Conservation (phyloP, 2,329 filamentous ascomycete species). For the Aspergillus sp. region DNA sequence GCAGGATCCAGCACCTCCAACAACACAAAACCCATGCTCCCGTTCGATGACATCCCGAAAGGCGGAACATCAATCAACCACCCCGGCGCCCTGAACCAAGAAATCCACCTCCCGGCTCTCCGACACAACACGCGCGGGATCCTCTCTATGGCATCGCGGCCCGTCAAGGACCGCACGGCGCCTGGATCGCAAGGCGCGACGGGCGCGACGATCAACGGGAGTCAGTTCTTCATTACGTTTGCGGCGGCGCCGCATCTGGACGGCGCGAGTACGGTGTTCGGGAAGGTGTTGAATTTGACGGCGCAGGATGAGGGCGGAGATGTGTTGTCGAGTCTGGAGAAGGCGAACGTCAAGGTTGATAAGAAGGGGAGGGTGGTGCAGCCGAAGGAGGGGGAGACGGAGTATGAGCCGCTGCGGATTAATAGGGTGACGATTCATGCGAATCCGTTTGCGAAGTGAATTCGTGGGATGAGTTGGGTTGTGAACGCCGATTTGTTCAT, state of each 20-base stretch:
- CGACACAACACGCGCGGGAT: conserved; percentile 59
- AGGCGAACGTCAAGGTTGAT: conserved; percentile 60
- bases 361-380: conserved; percentile 59
- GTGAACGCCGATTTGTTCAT: neutral
- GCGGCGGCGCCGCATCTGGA: conserved; percentile 63
- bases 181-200: conserved; percentile 46
- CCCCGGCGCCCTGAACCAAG: conserved; percentile 58
- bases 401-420: conserved; percentile 54
- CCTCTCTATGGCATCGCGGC: conserved; percentile 59
- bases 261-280: conserved; percentile 67
- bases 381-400: conserved; percentile 40
- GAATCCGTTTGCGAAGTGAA: conserved; percentile 62
- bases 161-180: conserved; percentile 44
- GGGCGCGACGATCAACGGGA: conserved; percentile 50
- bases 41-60: conserved; percentile 52
- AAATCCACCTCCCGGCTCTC: conserved; percentile 58
- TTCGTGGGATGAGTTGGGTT: neutral
- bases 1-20: conserved; percentile 41
- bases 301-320: conserved; percentile 46
- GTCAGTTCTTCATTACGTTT: conserved; percentile 65
- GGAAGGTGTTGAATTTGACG: conserved; percentile 53
- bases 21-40: conserved; percentile 42
- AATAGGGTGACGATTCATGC: conserved; percentile 61
- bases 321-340: conserved; percentile 53
- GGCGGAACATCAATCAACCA: conserved; percentile 57